These are phyloP conservation scores for Ceriops tagal DNA, from an alignment of 345 rosid genomes.

Conservation along the genomic window DNA sequence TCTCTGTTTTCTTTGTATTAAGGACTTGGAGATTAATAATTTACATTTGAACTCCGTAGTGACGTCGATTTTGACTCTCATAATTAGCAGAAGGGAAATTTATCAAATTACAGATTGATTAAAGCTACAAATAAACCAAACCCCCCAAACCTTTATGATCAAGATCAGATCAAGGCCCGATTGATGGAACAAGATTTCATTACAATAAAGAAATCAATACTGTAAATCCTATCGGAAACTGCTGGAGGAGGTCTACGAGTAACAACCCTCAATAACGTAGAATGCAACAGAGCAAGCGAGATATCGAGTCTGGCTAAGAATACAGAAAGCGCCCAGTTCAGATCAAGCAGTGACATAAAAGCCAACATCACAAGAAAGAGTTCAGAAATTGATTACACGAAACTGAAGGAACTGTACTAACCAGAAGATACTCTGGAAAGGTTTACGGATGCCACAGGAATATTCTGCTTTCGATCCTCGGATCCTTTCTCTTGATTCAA, in stretches of 20 bases:
- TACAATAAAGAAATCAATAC: not conserved
- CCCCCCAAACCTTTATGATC: conserved; percentile 5
- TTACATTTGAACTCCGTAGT: no score
- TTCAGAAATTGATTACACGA: conserved; percentile 6
- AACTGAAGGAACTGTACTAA: conserved; percentile 23
- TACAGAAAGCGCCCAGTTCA: conserved; percentile 37
- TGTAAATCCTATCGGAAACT: conserved; percentile 16
- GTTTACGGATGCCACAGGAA: conserved; percentile 50
- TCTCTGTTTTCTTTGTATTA: not conserved
- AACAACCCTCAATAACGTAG: conserved; percentile 9
- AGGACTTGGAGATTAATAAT: conserved; percentile 1
- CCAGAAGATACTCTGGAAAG: conserved; percentile 75
- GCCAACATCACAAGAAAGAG: not conserved
- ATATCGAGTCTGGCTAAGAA: conserved; percentile 11
- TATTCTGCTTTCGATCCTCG: conserved; percentile 48
- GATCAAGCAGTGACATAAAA: conserved; percentile 27
- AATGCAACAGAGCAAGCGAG: not conserved
- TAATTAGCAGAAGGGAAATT: not conserved
- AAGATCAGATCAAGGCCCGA: conserved; percentile 31
- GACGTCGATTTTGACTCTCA: not conserved
- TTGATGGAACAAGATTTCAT: conserved; percentile 33
- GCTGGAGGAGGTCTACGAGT: conserved; percentile 19
- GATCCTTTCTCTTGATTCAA: conserved; percentile 57
- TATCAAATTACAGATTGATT: conserved; percentile 3
- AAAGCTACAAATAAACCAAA: not conserved